These are phyloP conservation scores for Scutellaria galericulata DNA, from an alignment of 257 asterid species.

Conservation along the genomic window DNA sequence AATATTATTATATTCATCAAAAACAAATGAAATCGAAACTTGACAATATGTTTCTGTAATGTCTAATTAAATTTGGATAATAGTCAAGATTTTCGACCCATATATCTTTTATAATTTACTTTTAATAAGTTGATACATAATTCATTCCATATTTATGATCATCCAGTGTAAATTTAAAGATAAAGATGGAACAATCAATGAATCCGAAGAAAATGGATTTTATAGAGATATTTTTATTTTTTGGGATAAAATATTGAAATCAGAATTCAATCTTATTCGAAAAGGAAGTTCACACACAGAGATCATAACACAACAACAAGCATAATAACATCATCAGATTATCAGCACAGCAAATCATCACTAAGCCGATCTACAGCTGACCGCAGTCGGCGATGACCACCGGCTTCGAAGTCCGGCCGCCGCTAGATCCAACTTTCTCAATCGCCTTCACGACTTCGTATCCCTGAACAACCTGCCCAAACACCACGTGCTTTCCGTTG, in stretches of 20 bases:
- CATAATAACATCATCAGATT: background rate
- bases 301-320: background rate
- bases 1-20: too few species aligned
- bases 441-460: constrained; percentile 49
- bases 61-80: too few species aligned
- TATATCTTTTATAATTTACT: too few species aligned
- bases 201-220: background rate
- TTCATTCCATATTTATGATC: too few species aligned
- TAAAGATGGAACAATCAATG: background rate
- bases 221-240: too few species aligned
- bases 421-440: constrained; percentile 57
- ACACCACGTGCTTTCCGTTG: constrained; percentile 77
- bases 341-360: background rate
- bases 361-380: constrained; percentile 47
- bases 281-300: background rate
- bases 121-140: too few species aligned
- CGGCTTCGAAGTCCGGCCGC: constrained; percentile 51
- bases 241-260: background rate
- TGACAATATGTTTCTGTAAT: too few species aligned
- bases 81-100: too few species aligned
- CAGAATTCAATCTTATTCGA: background rate
- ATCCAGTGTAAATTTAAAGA: too few species aligned
- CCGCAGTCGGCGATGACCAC: constrained; percentile 64
- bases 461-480: constrained; percentile 72
- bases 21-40: too few species aligned